Base-by-base conservation (phyloP, 2,329 filamentous ascomycete genomes). In the Fusarium liriodendri region DNA sequence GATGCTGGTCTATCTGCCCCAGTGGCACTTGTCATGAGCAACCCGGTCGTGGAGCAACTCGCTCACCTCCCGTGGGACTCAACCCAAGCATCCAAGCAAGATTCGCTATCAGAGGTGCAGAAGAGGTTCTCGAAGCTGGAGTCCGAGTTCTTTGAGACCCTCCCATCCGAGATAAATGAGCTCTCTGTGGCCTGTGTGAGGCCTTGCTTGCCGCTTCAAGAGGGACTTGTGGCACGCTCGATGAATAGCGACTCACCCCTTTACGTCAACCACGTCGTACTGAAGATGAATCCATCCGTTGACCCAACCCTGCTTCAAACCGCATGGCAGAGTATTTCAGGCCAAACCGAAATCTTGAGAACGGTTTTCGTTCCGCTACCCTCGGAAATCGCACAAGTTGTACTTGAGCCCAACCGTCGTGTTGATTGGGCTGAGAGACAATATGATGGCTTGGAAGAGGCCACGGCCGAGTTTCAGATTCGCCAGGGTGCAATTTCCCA, bases 151-250 rank as follows among this genome's bases (percentile, higher is more conserved):
- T 38, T 58, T n/a, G 33, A 58, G 25, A 58, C 33, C 33, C 9
- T n/a, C 22, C 33, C 54, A 25, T n/a, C 33, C 33, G 32, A 58
- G 16, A 58, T 58, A 38, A 1, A 1, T 8, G 22, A 22, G 22
- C n/a, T 33, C 20, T 27, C 54, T 58, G 54, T 58, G 22, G n/a
- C 54, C 8, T 38, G 13, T 1, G 54, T 58, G 33, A 58, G 54
- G 5, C 54, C 54, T 58, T 58, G 54, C 16, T 27, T 58, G 54
- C 54, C 54, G 4, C 54, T 58, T 27, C 54, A 58, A 38, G 54
- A 58, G 33, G 54, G 54, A 38, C 54, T 58, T 58, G 54, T 58
- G 54, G 33, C 54, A 38, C 54, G 54, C 16, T 58, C 54, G 33
- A 58, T 58, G 54, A 58, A 58, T 33, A 58, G 54, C 16, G 33